A percentile compares a stretch with the other conserved stretches of the same genome.
Evolutionary conservation across 345 rosid species (phyloP).

Genomic region (Eucalyptus marginata): DNA sequence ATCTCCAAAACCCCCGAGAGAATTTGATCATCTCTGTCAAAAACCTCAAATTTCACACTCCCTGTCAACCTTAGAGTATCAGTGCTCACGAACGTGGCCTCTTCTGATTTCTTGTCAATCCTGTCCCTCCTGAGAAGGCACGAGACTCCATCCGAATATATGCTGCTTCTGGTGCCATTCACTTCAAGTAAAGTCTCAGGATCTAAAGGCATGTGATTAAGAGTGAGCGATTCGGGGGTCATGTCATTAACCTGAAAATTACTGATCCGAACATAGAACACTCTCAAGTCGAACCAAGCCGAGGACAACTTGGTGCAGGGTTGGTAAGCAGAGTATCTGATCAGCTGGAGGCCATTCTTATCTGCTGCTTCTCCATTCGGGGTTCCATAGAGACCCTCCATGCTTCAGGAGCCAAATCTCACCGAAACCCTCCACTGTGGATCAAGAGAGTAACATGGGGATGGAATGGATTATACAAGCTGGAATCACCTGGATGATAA

Average conservation of each 20-base stretch:
- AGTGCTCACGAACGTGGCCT: constrained; percentile 83
- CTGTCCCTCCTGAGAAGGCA: constrained; percentile 73
- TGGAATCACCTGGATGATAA: not conserved
- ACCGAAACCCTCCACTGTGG: constrained; percentile 8
- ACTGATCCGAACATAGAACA: constrained; percentile 78
- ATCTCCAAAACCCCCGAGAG: constrained; percentile 70
- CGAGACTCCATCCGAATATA: constrained; percentile 47
- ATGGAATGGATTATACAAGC: not conserved
- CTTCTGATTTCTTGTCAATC: constrained; percentile 70
- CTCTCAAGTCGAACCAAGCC: constrained; percentile 75
- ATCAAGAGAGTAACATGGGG: constrained; percentile 4
- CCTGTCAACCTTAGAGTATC: constrained; percentile 71
- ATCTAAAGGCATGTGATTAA: constrained; percentile 66
- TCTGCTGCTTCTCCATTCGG: constrained; percentile 18
- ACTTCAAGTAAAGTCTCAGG: constrained; percentile 72
- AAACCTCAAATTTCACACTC: constrained; percentile 76
- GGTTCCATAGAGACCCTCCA: constrained; percentile 40
- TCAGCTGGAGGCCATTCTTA: constrained; percentile 31
- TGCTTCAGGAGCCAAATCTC: constrained; percentile 23
- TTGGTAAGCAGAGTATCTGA: constrained; percentile 51
- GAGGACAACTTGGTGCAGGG: constrained; percentile 25
- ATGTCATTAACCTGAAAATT: constrained; percentile 55
- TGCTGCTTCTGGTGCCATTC: constrained; percentile 48
- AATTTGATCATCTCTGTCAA: constrained; percentile 43
- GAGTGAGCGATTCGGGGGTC: constrained; percentile 60